These are phyloP conservation scores for Persicaria maculosa DNA, from an alignment of 148 eudicot species.

Conservation along the genomic window DNA sequence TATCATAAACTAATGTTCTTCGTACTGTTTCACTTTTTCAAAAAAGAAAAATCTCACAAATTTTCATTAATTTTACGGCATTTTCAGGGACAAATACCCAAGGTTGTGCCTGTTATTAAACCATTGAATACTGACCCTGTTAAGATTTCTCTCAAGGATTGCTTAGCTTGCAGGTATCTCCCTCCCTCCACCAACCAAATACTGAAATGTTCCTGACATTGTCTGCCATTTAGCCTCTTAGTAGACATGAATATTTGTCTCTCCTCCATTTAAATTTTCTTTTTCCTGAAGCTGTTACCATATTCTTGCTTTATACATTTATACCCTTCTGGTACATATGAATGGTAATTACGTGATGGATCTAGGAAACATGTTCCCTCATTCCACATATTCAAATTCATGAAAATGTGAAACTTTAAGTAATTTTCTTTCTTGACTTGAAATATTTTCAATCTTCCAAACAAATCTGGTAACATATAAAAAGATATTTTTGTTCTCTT, in stretches of 20 bases:
- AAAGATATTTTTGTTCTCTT: neutral
- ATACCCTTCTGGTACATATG: neutral
- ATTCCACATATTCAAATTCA: neutral
- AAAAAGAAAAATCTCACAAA: neutral
- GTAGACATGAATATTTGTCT: neutral
- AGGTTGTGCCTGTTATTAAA: constrained; percentile 30
- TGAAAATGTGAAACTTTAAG: neutral
- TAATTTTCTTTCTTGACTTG: neutral
- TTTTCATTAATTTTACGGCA: neutral
- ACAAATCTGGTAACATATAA: neutral
- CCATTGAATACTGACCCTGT: constrained; percentile 56
- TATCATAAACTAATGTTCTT: neutral
- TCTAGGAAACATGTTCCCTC: neutral
- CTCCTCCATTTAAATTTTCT: neutral
- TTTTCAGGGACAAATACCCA: constrained; percentile 23
- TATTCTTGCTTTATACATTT: neutral
- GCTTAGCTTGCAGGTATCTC: constrained; percentile 93
- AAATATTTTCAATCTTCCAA: neutral
- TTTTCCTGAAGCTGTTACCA: neutral
- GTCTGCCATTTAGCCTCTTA: neutral
- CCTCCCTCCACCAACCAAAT: constrained; percentile 4
- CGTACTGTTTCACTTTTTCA: neutral
- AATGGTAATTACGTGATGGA: constrained; percentile 1
- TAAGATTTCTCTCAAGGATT: constrained; percentile 90
- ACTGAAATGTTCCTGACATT: neutral